These are phyloP conservation scores for Colletotrichum chrysophilum DNA, from an alignment of 2,329 filamentous ascomycete species.

Conservation along the genomic window DNA sequence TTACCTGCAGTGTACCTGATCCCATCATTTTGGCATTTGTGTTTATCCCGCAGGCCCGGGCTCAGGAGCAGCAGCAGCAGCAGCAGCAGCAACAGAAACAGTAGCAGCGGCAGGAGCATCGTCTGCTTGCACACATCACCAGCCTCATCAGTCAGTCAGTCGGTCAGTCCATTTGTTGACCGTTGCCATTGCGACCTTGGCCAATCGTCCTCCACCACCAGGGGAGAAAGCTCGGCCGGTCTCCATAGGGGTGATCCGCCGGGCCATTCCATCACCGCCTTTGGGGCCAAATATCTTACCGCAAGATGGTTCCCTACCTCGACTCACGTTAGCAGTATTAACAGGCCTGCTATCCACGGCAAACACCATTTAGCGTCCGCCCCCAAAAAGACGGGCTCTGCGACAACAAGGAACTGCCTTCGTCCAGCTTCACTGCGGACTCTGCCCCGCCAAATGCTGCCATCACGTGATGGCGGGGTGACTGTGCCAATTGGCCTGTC, in stretches of 20 bases:
- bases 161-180: neutral
- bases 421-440: neutral
- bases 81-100: neutral
- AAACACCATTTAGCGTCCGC: neutral
- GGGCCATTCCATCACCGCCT: slow-evolving; percentile 18
- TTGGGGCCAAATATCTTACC: slow-evolving; percentile 3
- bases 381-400: neutral
- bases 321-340: neutral
- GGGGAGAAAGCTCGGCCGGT: neutral
- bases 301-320: neutral
- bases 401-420: neutral
- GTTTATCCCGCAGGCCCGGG: neutral
- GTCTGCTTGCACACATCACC: neutral
- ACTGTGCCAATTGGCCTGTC: neutral
- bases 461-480: slow-evolving; percentile 21
- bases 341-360: neutral
- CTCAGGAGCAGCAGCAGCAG: neutral
- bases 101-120: neutral
- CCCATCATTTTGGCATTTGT: neutral
- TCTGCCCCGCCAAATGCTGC: slow-evolving; percentile 5
- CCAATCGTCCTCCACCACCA: neutral
- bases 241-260: slow-evolving; percentile 8
- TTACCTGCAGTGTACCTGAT: neutral
- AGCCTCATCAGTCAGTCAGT: neutral
- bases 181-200: neutral